Conservation (phyloP, 2,329 filamentous ascomycete genomes). For the Paramyrothecium sp. region DNA sequence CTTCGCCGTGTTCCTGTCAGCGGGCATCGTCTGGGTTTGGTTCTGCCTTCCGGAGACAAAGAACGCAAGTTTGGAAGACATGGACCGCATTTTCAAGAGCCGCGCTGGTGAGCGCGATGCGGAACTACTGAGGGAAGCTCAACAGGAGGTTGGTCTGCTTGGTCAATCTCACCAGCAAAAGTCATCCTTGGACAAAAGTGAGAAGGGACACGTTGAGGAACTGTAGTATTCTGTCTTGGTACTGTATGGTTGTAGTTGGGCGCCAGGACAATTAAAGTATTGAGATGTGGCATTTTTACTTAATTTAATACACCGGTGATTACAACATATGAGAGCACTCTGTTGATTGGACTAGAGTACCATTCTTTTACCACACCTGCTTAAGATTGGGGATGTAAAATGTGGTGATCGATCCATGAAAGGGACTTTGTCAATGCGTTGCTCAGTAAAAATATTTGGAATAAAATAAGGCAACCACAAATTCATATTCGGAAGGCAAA, state of each 20-base stretch:
- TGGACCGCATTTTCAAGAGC: constrained; percentile 50
- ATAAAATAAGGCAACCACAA: no score
- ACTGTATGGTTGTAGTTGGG: no score
- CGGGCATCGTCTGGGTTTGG: constrained; percentile 46
- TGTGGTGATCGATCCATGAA: no score
- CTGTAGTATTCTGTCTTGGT: not conserved
- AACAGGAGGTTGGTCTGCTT: constrained; percentile 18
- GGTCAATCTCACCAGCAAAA: not conserved
- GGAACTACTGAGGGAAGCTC: constrained; percentile 16
- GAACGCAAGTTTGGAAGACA: constrained; percentile 51
- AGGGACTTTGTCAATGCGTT: no score
- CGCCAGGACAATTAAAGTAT: no score
- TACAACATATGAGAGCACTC: no score
- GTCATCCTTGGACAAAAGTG: constrained; percentile 5
- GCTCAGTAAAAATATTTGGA: no score
- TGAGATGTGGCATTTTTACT: no score
- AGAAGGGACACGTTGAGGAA: constrained; percentile 6
- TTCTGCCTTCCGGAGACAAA: constrained; percentile 56
- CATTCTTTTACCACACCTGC: no score
- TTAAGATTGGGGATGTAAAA: no score
- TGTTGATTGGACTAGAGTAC: no score
- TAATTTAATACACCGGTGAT: not conserved
- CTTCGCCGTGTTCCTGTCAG: constrained; percentile 49
- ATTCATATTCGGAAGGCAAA: no score
- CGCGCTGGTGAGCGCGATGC: constrained; percentile 28